Evolutionary conservation across 2,329 filamentous ascomycete genomes (phyloP).

Genomic region (Aspergillus udagawae): DNA sequence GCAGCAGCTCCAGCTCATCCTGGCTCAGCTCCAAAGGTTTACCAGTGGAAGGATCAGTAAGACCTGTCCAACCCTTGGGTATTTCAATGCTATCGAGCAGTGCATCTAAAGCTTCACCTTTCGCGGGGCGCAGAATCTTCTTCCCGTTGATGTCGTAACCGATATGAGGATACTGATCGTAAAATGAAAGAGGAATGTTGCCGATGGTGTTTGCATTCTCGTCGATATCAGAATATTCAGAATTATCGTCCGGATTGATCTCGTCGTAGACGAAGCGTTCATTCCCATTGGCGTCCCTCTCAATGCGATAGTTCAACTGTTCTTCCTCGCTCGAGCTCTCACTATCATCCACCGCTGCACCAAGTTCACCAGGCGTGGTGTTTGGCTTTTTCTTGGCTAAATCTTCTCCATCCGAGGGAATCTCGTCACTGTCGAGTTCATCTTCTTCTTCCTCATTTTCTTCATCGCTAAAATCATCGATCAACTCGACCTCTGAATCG

Average conservation of each 20-base stretch:
- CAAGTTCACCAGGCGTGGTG: constrained; percentile 16
- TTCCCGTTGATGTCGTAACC: constrained; percentile 99
- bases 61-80: constrained; percentile 93
- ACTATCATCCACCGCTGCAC: constrained; percentile 5
- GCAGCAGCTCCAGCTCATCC: constrained; percentile 84
- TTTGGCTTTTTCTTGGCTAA: constrained; percentile 35
- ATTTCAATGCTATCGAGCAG: constrained; percentile 94
- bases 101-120: constrained; percentile 87
- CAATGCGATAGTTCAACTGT: constrained; percentile 55
- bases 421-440: constrained; percentile 48
- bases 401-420: constrained; percentile 45
- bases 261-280: constrained; percentile 89
- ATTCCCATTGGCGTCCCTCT: constrained; percentile 84
- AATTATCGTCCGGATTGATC: constrained; percentile 92
- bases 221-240: constrained; percentile 83
- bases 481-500: constrained; percentile 51
- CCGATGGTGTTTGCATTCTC: constrained; percentile 86
- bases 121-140: constrained; percentile 93
- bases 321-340: constrained; percentile 32
- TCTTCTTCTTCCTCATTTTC: constrained; percentile 49
- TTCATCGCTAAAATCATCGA: constrained; percentile 50
- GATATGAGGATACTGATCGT: constrained; percentile 96
- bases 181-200: constrained; percentile 88
- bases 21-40: constrained; percentile 83
- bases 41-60: constrained; percentile 90